phyloP scores from a whole-genome alignment of 176 grass and related monocot genomes.

The Poa annua region DNA sequence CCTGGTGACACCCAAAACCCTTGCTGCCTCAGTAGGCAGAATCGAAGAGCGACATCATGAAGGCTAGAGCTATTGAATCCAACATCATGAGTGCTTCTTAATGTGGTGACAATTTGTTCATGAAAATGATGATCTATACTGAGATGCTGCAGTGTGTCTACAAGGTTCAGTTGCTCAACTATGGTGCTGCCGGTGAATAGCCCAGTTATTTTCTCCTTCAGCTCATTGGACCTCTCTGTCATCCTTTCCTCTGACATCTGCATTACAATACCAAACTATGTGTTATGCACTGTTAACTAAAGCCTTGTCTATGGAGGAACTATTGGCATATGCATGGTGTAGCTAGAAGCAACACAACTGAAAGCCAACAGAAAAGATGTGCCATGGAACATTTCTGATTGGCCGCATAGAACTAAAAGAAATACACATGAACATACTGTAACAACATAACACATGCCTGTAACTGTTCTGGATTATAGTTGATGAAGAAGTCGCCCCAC shows the following conservation, averaged over 20 bases:
- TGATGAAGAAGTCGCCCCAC: conserved; percentile 50
- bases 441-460: conserved; percentile 12
- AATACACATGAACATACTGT: neutral
- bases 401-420: neutral
- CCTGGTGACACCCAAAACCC: conserved; percentile 50
- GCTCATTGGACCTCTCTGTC: conserved; percentile 14
- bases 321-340: neutral
- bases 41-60: conserved; percentile 43
- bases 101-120: neutral
- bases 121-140: conserved; percentile 43
- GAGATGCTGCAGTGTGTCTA: conserved; percentile 43
- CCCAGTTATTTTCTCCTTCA: conserved; percentile 28
- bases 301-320: neutral
- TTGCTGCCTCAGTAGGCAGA: conserved; percentile 41
- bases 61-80: conserved; percentile 33
- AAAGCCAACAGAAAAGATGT: neutral
- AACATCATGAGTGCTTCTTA: neutral
- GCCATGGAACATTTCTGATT: neutral
- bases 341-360: conserved; percentile 2
- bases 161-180: conserved; percentile 32
- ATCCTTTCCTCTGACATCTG: conserved; percentile 42
- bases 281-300: neutral
- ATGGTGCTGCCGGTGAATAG: neutral
- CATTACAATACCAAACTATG: conserved; percentile 1
- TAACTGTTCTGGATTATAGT: conserved; percentile 22